These are phyloP conservation scores for Neoarthrinium moseri DNA, from an alignment of 2,329 filamentous ascomycete species.

Conservation along the genomic window DNA sequence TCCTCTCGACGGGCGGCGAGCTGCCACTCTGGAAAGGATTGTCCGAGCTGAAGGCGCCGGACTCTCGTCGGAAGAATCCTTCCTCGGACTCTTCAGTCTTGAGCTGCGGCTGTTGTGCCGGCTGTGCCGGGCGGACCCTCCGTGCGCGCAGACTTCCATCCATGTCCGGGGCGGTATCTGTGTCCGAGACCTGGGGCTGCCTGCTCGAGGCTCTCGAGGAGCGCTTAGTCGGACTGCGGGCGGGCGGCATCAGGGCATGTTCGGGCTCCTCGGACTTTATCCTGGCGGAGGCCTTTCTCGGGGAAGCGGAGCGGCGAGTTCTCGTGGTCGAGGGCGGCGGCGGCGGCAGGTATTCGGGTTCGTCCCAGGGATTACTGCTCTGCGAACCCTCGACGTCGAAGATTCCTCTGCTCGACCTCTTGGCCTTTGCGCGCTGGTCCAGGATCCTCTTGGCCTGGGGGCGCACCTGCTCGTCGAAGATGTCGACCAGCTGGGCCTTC, in stretches of 20 bases:
- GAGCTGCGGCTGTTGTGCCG: slow-evolving; percentile 43
- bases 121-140: slow-evolving; percentile 49
- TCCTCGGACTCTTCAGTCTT: slow-evolving; percentile 55
- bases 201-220: slow-evolving; percentile 53
- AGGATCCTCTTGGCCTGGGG: slow-evolving; percentile 78
- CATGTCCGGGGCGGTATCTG: slow-evolving; percentile 44
- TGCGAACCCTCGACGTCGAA: slow-evolving; percentile 65
- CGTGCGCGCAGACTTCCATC: slow-evolving; percentile 40
- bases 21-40: slow-evolving; percentile 92
- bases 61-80: slow-evolving; percentile 36
- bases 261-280: slow-evolving; percentile 54
- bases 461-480: slow-evolving; percentile 77
- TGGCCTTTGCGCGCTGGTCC: slow-evolving; percentile 71
- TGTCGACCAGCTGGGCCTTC: slow-evolving; percentile 81
- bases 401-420: slow-evolving; percentile 86
- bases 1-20: slow-evolving; percentile 52
- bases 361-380: slow-evolving; percentile 59
- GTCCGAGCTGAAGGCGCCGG: slow-evolving; percentile 74
- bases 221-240: slow-evolving; percentile 52
- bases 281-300: slow-evolving; percentile 51
- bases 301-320: slow-evolving; percentile 52
- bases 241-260: slow-evolving; percentile 25
- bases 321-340: slow-evolving; percentile 42
- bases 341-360: slow-evolving; percentile 54
- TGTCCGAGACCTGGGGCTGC: slow-evolving; percentile 52